Evolutionary conservation across 768 basidiomycete genomes (phyloP).

Genomic region (Leccinum broughii): DNA sequence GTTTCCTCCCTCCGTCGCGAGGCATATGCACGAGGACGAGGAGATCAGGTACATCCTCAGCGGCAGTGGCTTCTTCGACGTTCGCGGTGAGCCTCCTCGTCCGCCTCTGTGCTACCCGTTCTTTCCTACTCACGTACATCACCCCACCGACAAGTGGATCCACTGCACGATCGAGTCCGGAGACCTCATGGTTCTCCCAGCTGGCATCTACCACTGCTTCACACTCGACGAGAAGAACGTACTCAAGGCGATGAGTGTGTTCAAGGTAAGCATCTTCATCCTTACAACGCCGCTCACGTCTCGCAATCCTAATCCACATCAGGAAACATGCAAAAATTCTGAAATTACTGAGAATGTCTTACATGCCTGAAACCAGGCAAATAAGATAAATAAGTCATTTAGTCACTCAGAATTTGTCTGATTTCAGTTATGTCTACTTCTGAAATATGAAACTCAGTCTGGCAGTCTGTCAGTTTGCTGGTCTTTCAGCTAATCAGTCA

Average conservation of each 20-base stretch:
- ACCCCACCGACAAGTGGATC: conserved; percentile 74
- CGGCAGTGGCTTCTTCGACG: conserved; percentile 92
- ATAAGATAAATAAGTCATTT: neutral
- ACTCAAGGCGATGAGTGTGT: conserved; percentile 79
- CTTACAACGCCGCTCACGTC: neutral
- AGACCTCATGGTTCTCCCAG: conserved; percentile 84
- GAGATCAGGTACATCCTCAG: conserved; percentile 88
- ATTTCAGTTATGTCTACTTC: neutral
- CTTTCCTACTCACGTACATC: neutral
- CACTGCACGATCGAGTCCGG: conserved; percentile 73
- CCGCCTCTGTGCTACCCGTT: too few relatives aligned
- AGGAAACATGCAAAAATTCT: neutral
- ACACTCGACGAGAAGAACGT: conserved; percentile 76
- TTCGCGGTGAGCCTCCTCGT: conserved; percentile 61
- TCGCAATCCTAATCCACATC: neutral
- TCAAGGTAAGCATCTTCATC: conserved; percentile 57
- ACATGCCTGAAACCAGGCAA: neutral
- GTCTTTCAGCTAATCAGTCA: neutral
- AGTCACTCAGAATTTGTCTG: neutral
- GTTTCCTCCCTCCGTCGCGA: conserved; percentile 21
- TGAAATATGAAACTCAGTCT: neutral
- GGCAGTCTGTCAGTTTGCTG: neutral
- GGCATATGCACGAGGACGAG: conserved; percentile 95
- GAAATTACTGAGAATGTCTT: neutral
- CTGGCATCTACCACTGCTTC: conserved; percentile 94